Percentiles rank a stretch among this genome's conserved stretches.
These are phyloP conservation scores for Datisca glomerata DNA, from an alignment of 306 rosid species.

Conservation along the genomic window DNA sequence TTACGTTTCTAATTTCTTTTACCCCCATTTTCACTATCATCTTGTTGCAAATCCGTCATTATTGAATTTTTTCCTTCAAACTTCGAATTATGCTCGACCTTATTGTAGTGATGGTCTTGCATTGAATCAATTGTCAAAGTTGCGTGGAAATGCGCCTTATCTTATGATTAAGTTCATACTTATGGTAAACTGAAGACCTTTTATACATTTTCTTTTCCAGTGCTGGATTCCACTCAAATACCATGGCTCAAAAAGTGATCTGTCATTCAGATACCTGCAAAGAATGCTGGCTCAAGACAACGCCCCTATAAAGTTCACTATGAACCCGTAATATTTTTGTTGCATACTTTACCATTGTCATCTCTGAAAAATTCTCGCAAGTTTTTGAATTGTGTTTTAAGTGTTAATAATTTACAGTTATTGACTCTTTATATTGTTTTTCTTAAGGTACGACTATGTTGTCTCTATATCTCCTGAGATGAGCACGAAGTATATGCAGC, in stretches of 20 bases:
- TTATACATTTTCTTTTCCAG: conserved; percentile 38
- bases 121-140: too few species aligned
- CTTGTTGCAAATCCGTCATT: too few species aligned
- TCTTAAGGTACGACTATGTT: conserved; percentile 59
- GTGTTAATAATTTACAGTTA: too few species aligned
- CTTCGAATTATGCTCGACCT: too few species aligned
- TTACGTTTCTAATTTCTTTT: background rate
- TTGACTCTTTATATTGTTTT: conserved; percentile 2
- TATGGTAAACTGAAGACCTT: too few species aligned
- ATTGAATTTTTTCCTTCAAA: too few species aligned
- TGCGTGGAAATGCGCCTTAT: too few species aligned
- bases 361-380: background rate
- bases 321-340: conserved; percentile 51
- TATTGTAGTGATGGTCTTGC: too few species aligned
- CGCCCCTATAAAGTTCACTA: conserved; percentile 53
- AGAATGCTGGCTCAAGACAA: conserved; percentile 49
- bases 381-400: too few species aligned
- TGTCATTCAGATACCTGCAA: conserved; percentile 48
- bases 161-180: too few species aligned
- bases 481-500: conserved; percentile 19
- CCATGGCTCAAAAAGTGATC: conserved; percentile 66
- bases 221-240: conserved; percentile 74
- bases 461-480: conserved; percentile 60
- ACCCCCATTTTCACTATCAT: background rate
- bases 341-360: background rate